Conservation (phyloP, 2,329 filamentous ascomycete genomes). For the Knoxdaviesia proteae region DNA sequence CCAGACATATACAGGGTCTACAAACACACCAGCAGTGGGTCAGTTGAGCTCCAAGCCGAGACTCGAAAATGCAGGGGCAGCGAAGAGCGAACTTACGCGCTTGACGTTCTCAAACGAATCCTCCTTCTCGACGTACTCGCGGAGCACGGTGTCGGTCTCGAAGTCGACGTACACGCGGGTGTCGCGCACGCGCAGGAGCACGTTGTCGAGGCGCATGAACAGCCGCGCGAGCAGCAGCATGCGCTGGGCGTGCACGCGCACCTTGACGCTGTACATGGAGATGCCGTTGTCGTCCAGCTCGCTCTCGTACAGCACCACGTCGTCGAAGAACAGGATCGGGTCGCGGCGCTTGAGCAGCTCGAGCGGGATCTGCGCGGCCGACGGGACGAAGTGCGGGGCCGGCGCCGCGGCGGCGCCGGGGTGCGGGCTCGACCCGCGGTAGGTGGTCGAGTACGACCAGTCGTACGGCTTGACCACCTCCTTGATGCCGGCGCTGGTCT, state of each 20-base stretch:
- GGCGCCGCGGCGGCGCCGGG: slow-evolving; percentile 2
- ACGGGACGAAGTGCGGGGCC: slow-evolving; percentile 8
- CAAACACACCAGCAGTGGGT: neutral
- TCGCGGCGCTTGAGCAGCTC: slow-evolving; percentile 74
- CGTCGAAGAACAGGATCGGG: slow-evolving; percentile 90
- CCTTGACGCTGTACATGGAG: slow-evolving; percentile 71
- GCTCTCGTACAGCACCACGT: slow-evolving; percentile 90
- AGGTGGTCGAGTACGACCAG: slow-evolving; percentile 90
- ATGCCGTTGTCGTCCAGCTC: slow-evolving; percentile 97
- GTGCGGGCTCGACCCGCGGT: slow-evolving; percentile 34
- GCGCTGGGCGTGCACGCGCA: slow-evolving; percentile 77
- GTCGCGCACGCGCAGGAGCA: slow-evolving; percentile 70
- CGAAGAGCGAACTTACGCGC: slow-evolving; percentile 26
- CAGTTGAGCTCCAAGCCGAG: neutral
- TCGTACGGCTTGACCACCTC: slow-evolving; percentile 93
- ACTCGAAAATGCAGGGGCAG: neutral
- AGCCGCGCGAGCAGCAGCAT: slow-evolving; percentile 70
- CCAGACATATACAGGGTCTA: slow-evolving; percentile 29
- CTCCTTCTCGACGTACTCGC: slow-evolving; percentile 83
- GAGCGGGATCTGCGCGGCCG: slow-evolving; percentile 45
- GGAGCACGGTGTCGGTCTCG: slow-evolving; percentile 51
- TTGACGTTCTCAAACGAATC: slow-evolving; percentile 58
- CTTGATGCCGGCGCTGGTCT: slow-evolving; percentile 69
- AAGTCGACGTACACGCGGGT: slow-evolving; percentile 89
- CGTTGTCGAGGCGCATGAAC: slow-evolving; percentile 85